Evolutionary conservation across 2,329 filamentous ascomycete species (phyloP).

Genomic region (Microcyclosporella mali): DNA sequence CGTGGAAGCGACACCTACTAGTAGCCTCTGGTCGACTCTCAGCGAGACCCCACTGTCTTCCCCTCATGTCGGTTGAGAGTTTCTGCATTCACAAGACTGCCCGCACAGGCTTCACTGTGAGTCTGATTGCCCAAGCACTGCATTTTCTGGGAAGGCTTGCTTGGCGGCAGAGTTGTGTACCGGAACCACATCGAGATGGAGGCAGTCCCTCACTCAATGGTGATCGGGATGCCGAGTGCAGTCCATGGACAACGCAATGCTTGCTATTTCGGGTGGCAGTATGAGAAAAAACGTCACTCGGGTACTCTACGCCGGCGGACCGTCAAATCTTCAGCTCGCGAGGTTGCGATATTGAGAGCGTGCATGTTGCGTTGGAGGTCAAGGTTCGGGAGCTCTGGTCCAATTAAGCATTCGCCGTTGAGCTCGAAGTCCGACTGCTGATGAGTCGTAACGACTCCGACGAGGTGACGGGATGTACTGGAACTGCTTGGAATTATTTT

Average conservation of each 20-base stretch:
- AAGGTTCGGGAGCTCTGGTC: constrained; percentile 4
- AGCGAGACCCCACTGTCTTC: too few species aligned
- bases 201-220: neutral
- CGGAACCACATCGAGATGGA: neutral
- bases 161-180: constrained; percentile 8
- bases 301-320: constrained; percentile 4
- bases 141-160: constrained; percentile 7
- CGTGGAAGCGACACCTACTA: too few species aligned
- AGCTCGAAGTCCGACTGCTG: constrained; percentile 4
- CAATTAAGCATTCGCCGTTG: constrained; percentile 1
- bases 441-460: neutral
- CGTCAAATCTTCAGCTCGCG: constrained; percentile 4
- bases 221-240: constrained; percentile 2
- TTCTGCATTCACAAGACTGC: constrained; percentile 2
- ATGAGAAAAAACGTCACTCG: constrained; percentile 6
- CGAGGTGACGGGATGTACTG: constrained; percentile 5
- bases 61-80: constrained; percentile 1
- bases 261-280: constrained; percentile 2
- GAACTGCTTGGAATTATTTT: constrained; percentile 3
- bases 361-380: constrained; percentile 10
- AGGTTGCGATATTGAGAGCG: constrained; percentile 7
- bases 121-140: constrained; percentile 2
- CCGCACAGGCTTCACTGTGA: constrained; percentile 7
- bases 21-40: too few species aligned
- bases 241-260: constrained; percentile 5